Base-by-base conservation (phyloP, 768 basidiomycete species). In the Leccinellum albellum region DNA sequence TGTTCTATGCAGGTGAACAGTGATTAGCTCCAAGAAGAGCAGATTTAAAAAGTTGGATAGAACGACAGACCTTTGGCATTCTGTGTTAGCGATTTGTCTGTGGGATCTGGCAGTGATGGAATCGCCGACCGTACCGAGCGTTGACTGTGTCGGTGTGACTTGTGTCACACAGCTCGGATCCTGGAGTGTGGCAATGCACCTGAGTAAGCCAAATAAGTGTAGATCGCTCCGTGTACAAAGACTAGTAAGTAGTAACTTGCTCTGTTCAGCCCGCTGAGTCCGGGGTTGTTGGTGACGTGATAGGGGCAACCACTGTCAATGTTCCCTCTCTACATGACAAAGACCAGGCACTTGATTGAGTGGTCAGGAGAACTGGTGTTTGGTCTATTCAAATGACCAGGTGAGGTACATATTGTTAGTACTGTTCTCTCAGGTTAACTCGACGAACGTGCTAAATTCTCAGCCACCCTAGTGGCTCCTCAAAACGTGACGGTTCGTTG, bases 41-140 rank as follows among this genome's bases (percentile, higher is more conserved):
- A 23, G 1, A 21, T 21, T 10, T 8, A 13, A 20, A n/a, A 28
- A 1, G 10, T 10, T 32, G n/a, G 5, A 40, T 20, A 29, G 8
- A 32, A 21, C 10, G 6, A 48, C 61, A n/a, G 15, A 68, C 67
- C 61, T 69, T 69, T 4, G 68, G 67, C 67, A 69, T 70, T 26
- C 7, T 53, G 31, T 45, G 12, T 58, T 29, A 46, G 29, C 28
- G 21, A 46, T 15, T 9, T 45, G 42, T 23, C 46, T 47, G 10
- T 13, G 29, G 40, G 33, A 47, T 35, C 47, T 33, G 51, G 13
- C 42, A 35, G 33, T 6, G 40, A 21, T 35, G 48, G 49, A 15
- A 46, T 56, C 23, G 58, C 54, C 23, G 57, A 35, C 48, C 26
- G n/a, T 13, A 17, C 28, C 12, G 10, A 35, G 42, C 23, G 28